A percentile compares a stretch with the other conserved stretches of the same genome.
Evolutionary conservation across 1,139 yeast species (phyloP).

Genomic region (Diutina neorugosa): DNA sequence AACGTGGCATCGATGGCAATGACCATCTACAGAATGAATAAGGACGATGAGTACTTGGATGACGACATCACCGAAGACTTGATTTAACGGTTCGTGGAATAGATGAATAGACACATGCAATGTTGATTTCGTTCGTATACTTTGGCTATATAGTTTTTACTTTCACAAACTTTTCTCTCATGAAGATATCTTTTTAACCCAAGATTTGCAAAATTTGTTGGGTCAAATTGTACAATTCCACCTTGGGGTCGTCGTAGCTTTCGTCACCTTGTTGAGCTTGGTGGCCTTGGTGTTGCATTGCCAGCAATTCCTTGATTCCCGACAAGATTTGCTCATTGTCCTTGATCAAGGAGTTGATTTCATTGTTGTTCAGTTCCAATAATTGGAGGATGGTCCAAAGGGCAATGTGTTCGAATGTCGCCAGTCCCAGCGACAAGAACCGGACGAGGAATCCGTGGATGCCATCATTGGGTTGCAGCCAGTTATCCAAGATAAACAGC

Average conservation of each 20-base stretch:
- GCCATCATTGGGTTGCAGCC: conserved; percentile 79
- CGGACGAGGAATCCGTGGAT: conserved; percentile 73
- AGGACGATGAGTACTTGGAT: conserved; percentile 37
- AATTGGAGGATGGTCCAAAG: conserved; percentile 93
- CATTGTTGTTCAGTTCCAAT: conserved; percentile 73
- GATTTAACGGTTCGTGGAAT: conserved; percentile 12
- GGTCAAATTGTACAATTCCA: conserved; percentile 64
- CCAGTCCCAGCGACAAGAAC: conserved; percentile 73
- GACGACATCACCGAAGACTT: conserved; percentile 36
- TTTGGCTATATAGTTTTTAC: too few species aligned
- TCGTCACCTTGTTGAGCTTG: conserved; percentile 11
- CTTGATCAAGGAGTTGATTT: conserved; percentile 53
- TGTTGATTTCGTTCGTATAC: too few species aligned
- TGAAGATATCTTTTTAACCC: conserved; percentile 17
- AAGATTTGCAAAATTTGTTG: conserved; percentile 58
- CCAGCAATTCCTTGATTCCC: conserved; percentile 41
- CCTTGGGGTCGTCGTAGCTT: conserved; percentile 46
- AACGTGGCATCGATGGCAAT: conserved; percentile 35
- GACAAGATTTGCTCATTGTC: conserved; percentile 44
- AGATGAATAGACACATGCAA: background rate
- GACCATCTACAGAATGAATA: conserved; percentile 41
- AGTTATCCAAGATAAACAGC: conserved; percentile 59
- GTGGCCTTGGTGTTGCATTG: conserved; percentile 24
- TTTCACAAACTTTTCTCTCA: background rate
- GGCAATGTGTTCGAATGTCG: conserved; percentile 97